These are phyloP conservation scores for Plenodomus biglobosus DNA, from an alignment of 2,329 filamentous ascomycete species.

Conservation along the genomic window DNA sequence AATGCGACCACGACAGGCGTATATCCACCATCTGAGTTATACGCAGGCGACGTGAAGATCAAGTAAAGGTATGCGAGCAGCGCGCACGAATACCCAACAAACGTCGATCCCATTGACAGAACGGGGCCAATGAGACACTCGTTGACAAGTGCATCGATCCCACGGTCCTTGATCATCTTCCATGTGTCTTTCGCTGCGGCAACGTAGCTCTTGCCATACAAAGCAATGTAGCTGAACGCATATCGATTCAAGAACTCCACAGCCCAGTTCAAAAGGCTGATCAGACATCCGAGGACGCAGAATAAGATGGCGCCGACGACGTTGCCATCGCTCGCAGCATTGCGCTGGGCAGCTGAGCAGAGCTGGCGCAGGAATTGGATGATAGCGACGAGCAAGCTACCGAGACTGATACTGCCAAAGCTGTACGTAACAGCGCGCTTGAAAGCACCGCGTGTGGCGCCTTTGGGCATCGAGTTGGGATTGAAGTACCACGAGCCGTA, in stretches of 20 bases:
- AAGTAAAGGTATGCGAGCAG: conserved; percentile 87
- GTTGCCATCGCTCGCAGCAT: conserved; percentile 67
- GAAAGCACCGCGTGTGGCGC: conserved; percentile 80
- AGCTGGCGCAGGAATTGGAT: conserved; percentile 82
- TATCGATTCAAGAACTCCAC: conserved; percentile 89
- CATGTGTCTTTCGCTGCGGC: conserved; percentile 86
- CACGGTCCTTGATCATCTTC: conserved; percentile 87
- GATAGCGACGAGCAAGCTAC: conserved; percentile 81
- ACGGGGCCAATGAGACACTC: conserved; percentile 70
- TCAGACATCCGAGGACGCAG: conserved; percentile 75
- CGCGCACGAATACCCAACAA: conserved; percentile 80
- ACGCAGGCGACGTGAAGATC: conserved; percentile 74
- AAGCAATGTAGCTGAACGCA: conserved; percentile 87
- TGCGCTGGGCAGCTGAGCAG: conserved; percentile 73
- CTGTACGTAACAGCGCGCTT: conserved; percentile 83
- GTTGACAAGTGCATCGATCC: conserved; percentile 86
- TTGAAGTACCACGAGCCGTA: conserved; percentile 95
- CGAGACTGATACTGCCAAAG: conserved; percentile 87
- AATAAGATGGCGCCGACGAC: conserved; percentile 67
- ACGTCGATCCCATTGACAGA: conserved; percentile 74
- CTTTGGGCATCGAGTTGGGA: conserved; percentile 66
- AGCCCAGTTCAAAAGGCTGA: conserved; percentile 79
- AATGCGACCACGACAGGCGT: conserved; percentile 81
- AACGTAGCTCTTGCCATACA: conserved; percentile 89
- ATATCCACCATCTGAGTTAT: conserved; percentile 68